Evolutionary conservation across 495 filamentous ascomycete species (phyloP), one percentile per base, ranked within the genome.

Genomic region (Penicillium alfredii): DNA sequence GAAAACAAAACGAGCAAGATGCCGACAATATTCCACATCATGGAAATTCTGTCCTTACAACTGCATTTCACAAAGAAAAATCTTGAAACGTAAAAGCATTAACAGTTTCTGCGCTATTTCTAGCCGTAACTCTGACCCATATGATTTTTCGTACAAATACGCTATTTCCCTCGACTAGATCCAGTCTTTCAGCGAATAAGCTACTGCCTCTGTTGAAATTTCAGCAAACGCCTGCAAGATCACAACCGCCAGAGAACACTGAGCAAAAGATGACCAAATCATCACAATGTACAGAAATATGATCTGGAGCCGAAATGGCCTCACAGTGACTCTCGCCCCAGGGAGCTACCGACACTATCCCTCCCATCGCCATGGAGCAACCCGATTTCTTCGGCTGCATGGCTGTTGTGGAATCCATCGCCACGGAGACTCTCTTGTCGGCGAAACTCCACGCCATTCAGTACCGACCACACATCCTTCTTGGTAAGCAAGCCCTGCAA

Each of bases 391-490:
- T 79, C 74, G 12, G 69, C 67, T 16, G 53, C 53, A 25, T 61
- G 46, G 18, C 51, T 47, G 32, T 66, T 64, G 26, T 62, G 58
- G 17, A 66, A 62, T 2, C 65, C 47, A 15, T 54, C 34, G 6
- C 58, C 45, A 30, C 58, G 60, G 13, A 61, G 31, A 19, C 49
- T 49, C 20, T 68, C 63, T 33, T 49, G 51, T n/a, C 56, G 53
- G 11, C 60, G 61, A 29, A 80, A 81, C 47, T 88, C 83, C 10
- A 80, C 77, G 13, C 83, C 84, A 55, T 94, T 88, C 8, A 98
- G 64, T 12, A 94, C 78, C 49, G 84, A 87, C 84, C 88, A 96
- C n/a, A 94, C 80, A 63, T 98, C 92, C 67, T 98, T 97, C 72
- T 97, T 97, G 13, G 93, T 98, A 47, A 97, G 61, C 30, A 98